A percentile compares a stretch with the other conserved stretches of the same genome.
These are phyloP conservation scores for Podochytrium sp. DNA, from an alignment of 192 early-diverging fungal species.

Conservation along the genomic window DNA sequence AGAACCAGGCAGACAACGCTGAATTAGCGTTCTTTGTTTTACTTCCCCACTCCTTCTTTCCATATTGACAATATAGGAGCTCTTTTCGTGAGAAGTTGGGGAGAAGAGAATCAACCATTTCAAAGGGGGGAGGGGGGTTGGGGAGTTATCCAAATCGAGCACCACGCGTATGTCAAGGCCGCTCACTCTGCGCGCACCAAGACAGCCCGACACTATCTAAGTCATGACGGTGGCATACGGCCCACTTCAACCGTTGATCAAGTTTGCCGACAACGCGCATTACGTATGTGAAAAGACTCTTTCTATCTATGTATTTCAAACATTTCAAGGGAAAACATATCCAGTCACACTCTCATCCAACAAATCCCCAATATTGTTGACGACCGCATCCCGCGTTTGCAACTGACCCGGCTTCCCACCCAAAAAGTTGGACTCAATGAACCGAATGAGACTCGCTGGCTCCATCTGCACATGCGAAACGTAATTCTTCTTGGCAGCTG, in stretches of 20 bases:
- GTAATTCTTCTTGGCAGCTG: slow-evolving; percentile 25
- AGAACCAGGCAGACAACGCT: too few species aligned
- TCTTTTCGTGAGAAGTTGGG: background rate
- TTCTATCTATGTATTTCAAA: too few species aligned
- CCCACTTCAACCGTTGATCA: slow-evolving; percentile 46
- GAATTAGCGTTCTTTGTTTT: too few species aligned
- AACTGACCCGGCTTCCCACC: slow-evolving; percentile 24
- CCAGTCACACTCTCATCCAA: slow-evolving; percentile 8
- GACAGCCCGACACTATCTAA: too few species aligned
- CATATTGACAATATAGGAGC: too few species aligned
- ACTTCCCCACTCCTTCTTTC: too few species aligned
- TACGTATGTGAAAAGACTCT: too few species aligned
- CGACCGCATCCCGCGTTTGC: slow-evolving; percentile 25
- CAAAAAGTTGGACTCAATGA: slow-evolving; percentile 33
- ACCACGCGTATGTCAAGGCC: too few species aligned
- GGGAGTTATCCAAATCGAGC: too few species aligned
- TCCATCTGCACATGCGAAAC: slow-evolving; percentile 37
- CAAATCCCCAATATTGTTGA: slow-evolving; percentile 29
- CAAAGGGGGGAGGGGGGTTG: too few species aligned
- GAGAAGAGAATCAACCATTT: slow-evolving; percentile 18
- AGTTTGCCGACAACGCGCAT: slow-evolving; percentile 23
- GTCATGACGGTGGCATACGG: slow-evolving; percentile 44
- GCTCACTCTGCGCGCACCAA: too few species aligned
- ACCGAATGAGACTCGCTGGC: slow-evolving; percentile 16
- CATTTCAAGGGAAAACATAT: too few species aligned